These are phyloP conservation scores for Xerocomellus intermedius DNA, from an alignment of 768 basidiomycete species.

Conservation along the genomic window DNA sequence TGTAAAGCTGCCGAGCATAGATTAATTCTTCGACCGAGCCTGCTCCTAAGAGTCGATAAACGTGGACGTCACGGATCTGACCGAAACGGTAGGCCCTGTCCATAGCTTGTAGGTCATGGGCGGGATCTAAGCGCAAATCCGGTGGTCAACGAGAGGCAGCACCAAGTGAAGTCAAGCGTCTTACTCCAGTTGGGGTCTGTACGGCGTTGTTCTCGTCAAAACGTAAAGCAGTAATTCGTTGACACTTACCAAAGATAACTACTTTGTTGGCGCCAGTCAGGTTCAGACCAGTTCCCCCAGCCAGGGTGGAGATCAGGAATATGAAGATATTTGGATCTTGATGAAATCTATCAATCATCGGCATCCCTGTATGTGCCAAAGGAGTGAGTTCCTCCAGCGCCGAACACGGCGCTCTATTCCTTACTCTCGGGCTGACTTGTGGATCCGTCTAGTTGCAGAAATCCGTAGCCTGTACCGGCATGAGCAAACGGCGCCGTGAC, in stretches of 20 bases:
- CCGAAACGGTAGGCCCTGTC: conserved; percentile 85
- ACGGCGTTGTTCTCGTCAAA: neutral
- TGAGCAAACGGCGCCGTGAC: neutral
- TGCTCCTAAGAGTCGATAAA: conserved; percentile 80
- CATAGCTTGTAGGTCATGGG: conserved; percentile 93
- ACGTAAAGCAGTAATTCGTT: neutral
- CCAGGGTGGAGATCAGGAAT: conserved; percentile 87
- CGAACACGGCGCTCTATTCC: conserved; percentile 22
- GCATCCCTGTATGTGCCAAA: conserved; percentile 58
- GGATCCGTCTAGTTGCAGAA: conserved; percentile 78
- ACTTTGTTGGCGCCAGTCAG: conserved; percentile 93
- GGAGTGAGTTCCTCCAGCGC: conserved; percentile 1
- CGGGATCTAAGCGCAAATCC: conserved; percentile 65
- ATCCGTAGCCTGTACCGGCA: conserved; percentile 47
- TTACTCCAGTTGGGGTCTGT: conserved; percentile 94
- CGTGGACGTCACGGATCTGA: conserved; percentile 80
- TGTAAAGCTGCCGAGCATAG: conserved; percentile 87
- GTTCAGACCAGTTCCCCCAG: conserved; percentile 90
- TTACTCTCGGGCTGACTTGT: conserved; percentile 64
- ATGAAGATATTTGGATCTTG: conserved; percentile 68
- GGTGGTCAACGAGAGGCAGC: neutral
- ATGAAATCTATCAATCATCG: conserved; percentile 82
- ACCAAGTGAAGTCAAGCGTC: conserved; percentile 33
- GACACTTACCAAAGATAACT: conserved; percentile 72
- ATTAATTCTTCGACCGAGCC: conserved; percentile 88